These are phyloP conservation scores for Talaromyces sp. DNA, from an alignment of 2,329 filamentous ascomycete species.

Conservation along the genomic window DNA sequence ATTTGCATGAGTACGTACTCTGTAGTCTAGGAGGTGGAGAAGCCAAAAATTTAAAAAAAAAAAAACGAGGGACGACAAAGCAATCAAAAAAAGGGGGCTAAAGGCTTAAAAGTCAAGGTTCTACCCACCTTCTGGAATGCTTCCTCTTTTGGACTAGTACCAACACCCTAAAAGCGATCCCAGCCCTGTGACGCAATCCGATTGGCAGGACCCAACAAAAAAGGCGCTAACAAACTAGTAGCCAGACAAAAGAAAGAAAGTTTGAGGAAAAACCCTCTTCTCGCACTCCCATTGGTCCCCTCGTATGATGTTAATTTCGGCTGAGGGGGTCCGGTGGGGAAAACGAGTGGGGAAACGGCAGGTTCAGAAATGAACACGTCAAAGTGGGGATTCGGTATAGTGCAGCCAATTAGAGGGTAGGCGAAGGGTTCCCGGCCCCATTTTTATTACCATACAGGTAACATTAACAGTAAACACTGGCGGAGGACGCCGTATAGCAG, in stretches of 20 bases:
- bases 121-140: neutral
- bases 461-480: too few species aligned
- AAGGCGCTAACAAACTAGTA: neutral
- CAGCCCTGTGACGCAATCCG: neutral
- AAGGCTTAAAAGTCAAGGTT: neutral
- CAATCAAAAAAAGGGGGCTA: neutral
- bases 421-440: neutral
- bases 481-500: too few species aligned
- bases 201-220: neutral
- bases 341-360: too few species aligned
- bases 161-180: neutral
- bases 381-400: neutral
- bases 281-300: neutral
- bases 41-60: too few species aligned
- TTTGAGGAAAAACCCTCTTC: neutral
- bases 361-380: neutral
- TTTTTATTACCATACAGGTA: neutral
- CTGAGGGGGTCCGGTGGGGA: neutral
- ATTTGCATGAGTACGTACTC: too few species aligned
- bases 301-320: neutral
- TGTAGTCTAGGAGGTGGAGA: too few species aligned
- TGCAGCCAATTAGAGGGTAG: neutral
- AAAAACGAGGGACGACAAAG: too few species aligned
- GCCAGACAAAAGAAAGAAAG: neutral
- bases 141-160: neutral